Evolutionary conservation across 73 alveolate species (phyloP).

Genomic region (Effrenium voratum): DNA sequence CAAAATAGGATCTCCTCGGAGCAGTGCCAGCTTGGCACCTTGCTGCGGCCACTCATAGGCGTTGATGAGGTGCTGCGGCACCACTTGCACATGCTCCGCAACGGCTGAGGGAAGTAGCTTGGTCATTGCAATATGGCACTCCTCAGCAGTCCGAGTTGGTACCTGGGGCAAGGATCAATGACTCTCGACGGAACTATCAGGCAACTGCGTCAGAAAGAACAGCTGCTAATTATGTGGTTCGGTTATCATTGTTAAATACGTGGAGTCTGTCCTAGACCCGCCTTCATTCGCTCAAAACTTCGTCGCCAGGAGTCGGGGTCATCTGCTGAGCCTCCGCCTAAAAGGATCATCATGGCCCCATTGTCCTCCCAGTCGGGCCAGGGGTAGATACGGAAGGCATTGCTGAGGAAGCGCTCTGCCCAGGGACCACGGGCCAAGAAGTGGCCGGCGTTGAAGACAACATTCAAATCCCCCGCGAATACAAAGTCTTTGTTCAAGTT

Average conservation of each 20-base stretch:
- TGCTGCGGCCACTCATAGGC: slow-evolving; percentile 83
- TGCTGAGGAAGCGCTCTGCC: slow-evolving; percentile 54
- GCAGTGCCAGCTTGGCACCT: slow-evolving; percentile 44
- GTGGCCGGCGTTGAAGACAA: slow-evolving; percentile 67
- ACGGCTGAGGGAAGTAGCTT: slow-evolving; percentile 2
- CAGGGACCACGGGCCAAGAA: slow-evolving; percentile 47
- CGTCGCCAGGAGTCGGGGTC: slow-evolving; percentile 50
- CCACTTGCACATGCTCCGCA: slow-evolving; percentile 71
- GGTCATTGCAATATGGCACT: slow-evolving; percentile 67
- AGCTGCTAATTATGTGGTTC: no score
- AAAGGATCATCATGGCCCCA: slow-evolving; percentile 84
- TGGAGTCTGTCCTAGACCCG: neutral
- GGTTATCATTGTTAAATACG: neutral
- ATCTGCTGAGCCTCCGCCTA: slow-evolving; percentile 77
- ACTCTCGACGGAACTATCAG: neutral
- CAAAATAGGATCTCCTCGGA: slow-evolving; percentile 77
- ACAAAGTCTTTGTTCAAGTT: slow-evolving; percentile 55
- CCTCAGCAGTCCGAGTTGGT: slow-evolving; percentile 42
- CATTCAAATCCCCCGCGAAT: slow-evolving; percentile 78
- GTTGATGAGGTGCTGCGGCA: slow-evolving; percentile 66
- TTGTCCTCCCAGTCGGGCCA: slow-evolving; percentile 91
- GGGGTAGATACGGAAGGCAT: slow-evolving; percentile 65
- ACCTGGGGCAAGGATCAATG: neutral
- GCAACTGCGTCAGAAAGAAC: neutral
- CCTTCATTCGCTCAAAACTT: slow-evolving; percentile 39